Base-by-base conservation (phyloP, 169 alveolate genomes). In the Condylostoma magnum region DNA sequence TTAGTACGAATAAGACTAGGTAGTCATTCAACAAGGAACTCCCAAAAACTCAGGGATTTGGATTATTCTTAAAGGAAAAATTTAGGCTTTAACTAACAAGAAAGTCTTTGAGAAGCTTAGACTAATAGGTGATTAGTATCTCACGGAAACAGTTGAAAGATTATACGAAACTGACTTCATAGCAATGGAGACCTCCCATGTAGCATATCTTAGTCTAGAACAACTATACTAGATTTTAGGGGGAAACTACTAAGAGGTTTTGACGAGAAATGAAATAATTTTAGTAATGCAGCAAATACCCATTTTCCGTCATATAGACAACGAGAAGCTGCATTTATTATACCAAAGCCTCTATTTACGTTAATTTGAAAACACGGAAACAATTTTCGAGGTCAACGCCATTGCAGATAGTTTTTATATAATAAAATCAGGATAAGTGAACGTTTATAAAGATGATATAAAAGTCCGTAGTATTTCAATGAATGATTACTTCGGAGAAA, bases 211-310 rank as follows among this genome's bases (percentile, higher is more conserved):
- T 18, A 67, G 52, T 20, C 18, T 20, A 2, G 46, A 46, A 4
- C 27, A 76, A 54, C 27, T 76, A 27, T 37, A 38, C 36, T n/a
- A 27, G n/a, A 31, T 28, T 36, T 3, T 68, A 12, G 84, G 84
- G 69, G 79, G 84, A 6, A 41, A 50, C 22, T 28, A 69, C 5
- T 57, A 52, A 44, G 48, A 47, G 36, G 71, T 44, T 8, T 90
- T 95, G 97, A 81, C 90, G 33, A 27, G 28, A 27, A 46, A 48
- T 31, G 51, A 67, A 8, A 25, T 67, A 10, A 12, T 67, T 15
- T n/a, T 20, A 4, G 41, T 50, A 12, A 15, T 67, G 36, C 46
- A 36, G 50, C 28, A 67, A 47, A 51, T 67, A 22, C 47, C 22
- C 22, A 25, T 50, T 27, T 36, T 67, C 18, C n/a, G 44, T 2